Percentiles rank a stretch among this genome's conserved stretches.
phyloP scores from a whole-genome alignment of 352 stramenopile species.

The Phytopythium delawarense region DNA sequence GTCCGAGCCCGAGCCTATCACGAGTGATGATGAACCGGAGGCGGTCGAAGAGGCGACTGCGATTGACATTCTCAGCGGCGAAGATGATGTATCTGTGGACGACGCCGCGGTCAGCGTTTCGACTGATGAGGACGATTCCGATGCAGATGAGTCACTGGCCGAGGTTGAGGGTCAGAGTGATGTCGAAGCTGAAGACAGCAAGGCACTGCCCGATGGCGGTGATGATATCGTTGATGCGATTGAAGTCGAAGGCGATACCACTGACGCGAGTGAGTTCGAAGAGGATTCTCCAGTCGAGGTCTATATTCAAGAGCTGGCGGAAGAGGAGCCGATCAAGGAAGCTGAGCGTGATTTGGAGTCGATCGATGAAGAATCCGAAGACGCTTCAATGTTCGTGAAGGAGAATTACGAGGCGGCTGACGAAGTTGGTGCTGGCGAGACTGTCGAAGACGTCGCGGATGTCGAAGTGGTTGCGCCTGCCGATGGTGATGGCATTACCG shows the following conservation, averaged over 20 bases:
- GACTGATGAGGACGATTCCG: constrained; percentile 4
- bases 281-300: neutral
- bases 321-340: neutral
- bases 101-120: neutral
- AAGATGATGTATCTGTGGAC: neutral
- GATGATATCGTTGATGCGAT: too few relatives aligned
- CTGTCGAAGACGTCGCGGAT: neutral
- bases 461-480: neutral
- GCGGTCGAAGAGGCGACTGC: constrained; percentile 5
- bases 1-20: neutral
- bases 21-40: neutral
- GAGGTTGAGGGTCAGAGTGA: constrained; percentile 2
- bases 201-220: neutral
- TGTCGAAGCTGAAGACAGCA: neutral
- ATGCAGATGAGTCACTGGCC: neutral
- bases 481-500: constrained; percentile 4
- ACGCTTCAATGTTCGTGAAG: neutral
- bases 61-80: constrained; percentile 4
- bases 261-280: neutral
- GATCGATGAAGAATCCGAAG: neutral
- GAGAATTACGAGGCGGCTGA: neutral
- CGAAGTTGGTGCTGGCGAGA: neutral
- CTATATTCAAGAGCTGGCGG: neutral
- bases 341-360: neutral
- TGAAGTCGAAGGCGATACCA: neutral